These are phyloP conservation scores for Pseudocercospora cruenta DNA, from an alignment of 2,329 filamentous ascomycete genomes.

Conservation along the genomic window DNA sequence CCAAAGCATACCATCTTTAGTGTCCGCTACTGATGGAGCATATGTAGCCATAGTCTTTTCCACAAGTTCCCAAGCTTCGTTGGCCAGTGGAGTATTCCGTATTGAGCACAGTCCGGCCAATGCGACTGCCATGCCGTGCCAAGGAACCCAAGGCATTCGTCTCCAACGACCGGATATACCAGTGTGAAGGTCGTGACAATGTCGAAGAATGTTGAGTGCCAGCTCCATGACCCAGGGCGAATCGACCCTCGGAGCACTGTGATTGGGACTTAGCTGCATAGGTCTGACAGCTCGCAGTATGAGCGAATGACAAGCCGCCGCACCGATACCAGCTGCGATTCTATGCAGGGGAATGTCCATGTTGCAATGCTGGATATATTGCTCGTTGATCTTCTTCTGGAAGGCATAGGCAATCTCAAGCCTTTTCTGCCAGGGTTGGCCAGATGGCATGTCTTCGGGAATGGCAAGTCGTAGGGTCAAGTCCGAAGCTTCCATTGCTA, in stretches of 20 bases:
- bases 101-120: conserved; percentile 58
- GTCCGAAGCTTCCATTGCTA: conserved; percentile 23
- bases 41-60: conserved; percentile 52
- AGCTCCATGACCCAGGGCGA: conserved; percentile 38
- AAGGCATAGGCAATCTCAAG: conserved; percentile 35
- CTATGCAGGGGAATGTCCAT: conserved; percentile 26
- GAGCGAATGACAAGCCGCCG: conserved; percentile 27
- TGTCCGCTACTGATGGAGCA: conserved; percentile 54
- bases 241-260: conserved; percentile 35
- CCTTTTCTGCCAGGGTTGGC: conserved; percentile 35
- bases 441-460: conserved; percentile 21
- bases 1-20: conserved; percentile 57
- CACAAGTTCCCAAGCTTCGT: conserved; percentile 56
- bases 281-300: conserved; percentile 38
- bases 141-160: conserved; percentile 60
- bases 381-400: conserved; percentile 27
- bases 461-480: conserved; percentile 23
- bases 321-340: conserved; percentile 29
- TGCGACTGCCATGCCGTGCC: conserved; percentile 59
- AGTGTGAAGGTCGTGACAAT: conserved; percentile 29
- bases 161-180: conserved; percentile 44
- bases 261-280: conserved; percentile 30
- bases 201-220: conserved; percentile 53
- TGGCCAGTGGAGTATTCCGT: conserved; percentile 50
- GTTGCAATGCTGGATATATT: conserved; percentile 34